phyloP scores from a whole-genome alignment of 768 basidiomycete genomes.

The Brasilioporus rufonigricans region DNA sequence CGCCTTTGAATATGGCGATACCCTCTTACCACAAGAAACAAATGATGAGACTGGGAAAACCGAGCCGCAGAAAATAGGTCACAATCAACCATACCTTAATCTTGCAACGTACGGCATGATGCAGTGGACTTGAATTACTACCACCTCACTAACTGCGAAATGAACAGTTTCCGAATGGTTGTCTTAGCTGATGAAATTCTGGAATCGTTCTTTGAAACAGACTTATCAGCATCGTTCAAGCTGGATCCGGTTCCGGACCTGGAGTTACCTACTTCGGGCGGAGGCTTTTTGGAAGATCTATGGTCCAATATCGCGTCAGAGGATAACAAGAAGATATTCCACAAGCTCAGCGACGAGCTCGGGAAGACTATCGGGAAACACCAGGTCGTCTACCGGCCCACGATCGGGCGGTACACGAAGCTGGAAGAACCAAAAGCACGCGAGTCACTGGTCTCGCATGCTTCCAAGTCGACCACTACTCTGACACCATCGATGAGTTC shows the following conservation, averaged over 20 bases:
- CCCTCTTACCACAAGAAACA: slow-evolving; percentile 58
- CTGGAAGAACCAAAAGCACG: slow-evolving; percentile 86
- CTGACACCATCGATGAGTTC: slow-evolving; percentile 30
- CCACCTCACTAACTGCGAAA: slow-evolving; percentile 8
- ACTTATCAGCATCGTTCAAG: slow-evolving; percentile 85
- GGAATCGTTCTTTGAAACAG: slow-evolving; percentile 95
- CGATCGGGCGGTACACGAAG: slow-evolving; percentile 82
- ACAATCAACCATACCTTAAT: slow-evolving; percentile 91
- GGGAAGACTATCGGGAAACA: slow-evolving; percentile 94
- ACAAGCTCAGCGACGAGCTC: slow-evolving; percentile 90
- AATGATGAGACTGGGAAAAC: slow-evolving; percentile 36
- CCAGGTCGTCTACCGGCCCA: slow-evolving; percentile 76
- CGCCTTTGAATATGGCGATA: slow-evolving; percentile 96
- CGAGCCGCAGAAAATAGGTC: slow-evolving; percentile 49
- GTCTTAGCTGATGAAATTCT: slow-evolving; percentile 95
- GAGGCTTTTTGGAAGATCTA: slow-evolving; percentile 73
- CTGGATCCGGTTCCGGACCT: slow-evolving; percentile 68
- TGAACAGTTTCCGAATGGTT: slow-evolving; percentile 91
- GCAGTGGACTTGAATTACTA: background rate
- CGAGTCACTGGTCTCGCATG: slow-evolving; percentile 77
- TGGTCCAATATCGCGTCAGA: slow-evolving; percentile 90
- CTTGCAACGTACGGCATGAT: slow-evolving; percentile 65
- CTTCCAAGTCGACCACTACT: slow-evolving; percentile 53
- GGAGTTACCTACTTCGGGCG: slow-evolving; percentile 58
- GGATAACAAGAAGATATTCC: slow-evolving; percentile 90